phyloP scores from a whole-genome alignment of 2,329 filamentous ascomycete genomes.

The Exophiala sp. region DNA sequence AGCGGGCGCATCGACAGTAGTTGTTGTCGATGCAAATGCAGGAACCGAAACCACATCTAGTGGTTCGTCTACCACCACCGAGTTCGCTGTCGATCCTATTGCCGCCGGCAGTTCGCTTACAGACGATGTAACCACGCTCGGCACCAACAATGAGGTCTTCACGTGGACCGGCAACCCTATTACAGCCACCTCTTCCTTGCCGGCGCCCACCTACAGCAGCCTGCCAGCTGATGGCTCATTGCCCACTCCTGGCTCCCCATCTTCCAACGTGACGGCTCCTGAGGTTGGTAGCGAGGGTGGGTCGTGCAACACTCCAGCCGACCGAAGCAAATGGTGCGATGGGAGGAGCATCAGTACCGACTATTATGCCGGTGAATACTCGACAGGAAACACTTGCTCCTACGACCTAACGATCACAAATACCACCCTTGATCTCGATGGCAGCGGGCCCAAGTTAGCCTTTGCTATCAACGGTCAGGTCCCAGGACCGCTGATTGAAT shows the following conservation, averaged over 20 bases:
- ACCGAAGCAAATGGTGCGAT: slow-evolving; percentile 20
- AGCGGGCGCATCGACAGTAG: neutral
- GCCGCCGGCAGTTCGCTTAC: neutral
- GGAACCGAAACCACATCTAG: neutral
- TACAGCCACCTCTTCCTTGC: neutral
- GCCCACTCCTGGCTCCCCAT: slow-evolving; percentile 10
- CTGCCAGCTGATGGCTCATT: slow-evolving; percentile 4
- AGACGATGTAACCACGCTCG: slow-evolving; percentile 13
- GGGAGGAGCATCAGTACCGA: slow-evolving; percentile 19
- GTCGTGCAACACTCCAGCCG: slow-evolving; percentile 14
- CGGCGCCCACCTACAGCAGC: slow-evolving; percentile 8
- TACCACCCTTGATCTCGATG: slow-evolving; percentile 23
- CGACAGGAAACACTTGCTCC: slow-evolving; percentile 20
- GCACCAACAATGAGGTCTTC: slow-evolving; percentile 12
- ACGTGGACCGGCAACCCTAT: slow-evolving; percentile 12
- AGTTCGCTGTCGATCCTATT: neutral
- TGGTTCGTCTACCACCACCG: neutral
- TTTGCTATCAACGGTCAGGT: slow-evolving; percentile 63
- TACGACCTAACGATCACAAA: slow-evolving; percentile 24
- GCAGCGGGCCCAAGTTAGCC: slow-evolving; percentile 42
- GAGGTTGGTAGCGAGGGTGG: neutral
- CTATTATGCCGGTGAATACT: slow-evolving; percentile 10
- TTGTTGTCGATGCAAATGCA: neutral
- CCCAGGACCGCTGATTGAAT: slow-evolving; percentile 61
- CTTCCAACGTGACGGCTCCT: slow-evolving; percentile 14